A percentile compares a stretch with the other conserved stretches of the same genome.
phyloP scores from a whole-genome alignment of 1,139 yeast species.

The Zygosaccharomyces sapae region DNA sequence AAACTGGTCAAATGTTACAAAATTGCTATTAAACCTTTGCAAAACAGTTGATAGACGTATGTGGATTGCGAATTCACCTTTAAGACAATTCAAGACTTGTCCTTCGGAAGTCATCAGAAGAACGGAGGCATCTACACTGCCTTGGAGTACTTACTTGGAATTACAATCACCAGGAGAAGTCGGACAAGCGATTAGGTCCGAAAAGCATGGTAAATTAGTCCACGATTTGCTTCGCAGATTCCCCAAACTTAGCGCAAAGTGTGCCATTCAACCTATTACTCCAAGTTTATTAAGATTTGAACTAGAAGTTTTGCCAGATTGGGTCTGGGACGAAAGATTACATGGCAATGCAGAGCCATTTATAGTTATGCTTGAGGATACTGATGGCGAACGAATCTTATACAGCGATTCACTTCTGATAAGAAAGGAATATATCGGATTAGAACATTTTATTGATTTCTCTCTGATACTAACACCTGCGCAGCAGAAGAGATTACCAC shows the following conservation, averaged over 20 bases:
- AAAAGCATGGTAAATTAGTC: conserved; percentile 59
- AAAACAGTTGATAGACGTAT: conserved; percentile 76
- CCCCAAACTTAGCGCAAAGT: conserved; percentile 59
- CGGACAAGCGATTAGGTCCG: conserved; percentile 76
- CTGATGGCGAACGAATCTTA: conserved; percentile 74
- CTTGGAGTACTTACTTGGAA: conserved; percentile 71
- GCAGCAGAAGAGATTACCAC: conserved; percentile 55
- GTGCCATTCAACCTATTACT: conserved; percentile 73
- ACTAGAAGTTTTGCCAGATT: conserved; percentile 62
- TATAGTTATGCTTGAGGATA: conserved; percentile 70
- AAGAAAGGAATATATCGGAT: conserved; percentile 44
- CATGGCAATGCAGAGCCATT: conserved; percentile 70
- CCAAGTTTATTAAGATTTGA: conserved; percentile 61
- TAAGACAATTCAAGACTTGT: conserved; percentile 70
- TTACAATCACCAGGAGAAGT: conserved; percentile 60
- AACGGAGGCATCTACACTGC: conserved; percentile 76
- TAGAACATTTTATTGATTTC: conserved; percentile 60
- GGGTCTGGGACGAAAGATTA: conserved; percentile 65
- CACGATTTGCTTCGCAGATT: conserved; percentile 63
- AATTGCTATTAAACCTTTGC: conserved; percentile 57
- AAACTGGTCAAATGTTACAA: conserved; percentile 68
- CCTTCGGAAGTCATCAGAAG: conserved; percentile 67
- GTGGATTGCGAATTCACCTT: conserved; percentile 85
- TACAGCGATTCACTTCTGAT: conserved; percentile 55
- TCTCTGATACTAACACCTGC: conserved; percentile 47